Base-by-base conservation (phyloP, 75 land plant species). In the Pinus albicaulis region DNA sequence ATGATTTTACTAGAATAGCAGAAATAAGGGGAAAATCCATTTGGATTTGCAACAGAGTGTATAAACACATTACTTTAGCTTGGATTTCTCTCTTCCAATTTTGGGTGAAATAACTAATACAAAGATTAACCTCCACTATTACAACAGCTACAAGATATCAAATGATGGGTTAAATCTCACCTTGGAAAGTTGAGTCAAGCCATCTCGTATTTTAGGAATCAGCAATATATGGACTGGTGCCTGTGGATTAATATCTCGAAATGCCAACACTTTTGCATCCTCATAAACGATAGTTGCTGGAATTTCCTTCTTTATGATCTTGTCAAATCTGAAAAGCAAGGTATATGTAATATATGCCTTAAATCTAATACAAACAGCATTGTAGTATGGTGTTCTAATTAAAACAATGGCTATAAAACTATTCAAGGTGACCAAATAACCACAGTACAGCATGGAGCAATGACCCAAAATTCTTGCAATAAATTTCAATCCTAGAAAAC, bases 181-280 rank as follows among this genome's bases (percentile, higher is more conserved):
- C 95, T 94, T 94, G 28, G 90, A 86, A 61, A 96, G 95, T 82
- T 89, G 79, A 19, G 95, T 96, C 58, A 96, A 83, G 5, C 99
- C 98, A 87, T 96, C 99, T 62, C 93, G 81, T 28, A 77, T 61
- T 79, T 96, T 96, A 55, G 99, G 99, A 72, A 96, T 90, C 53
- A 96, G 78, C 60, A 96, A 57, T 77, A 96, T 83, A 75, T 96
- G 99, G 77, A 92, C 92, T 71, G 99, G 99, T 65, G 99, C 98
- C 75, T 96, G 98, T 34, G 99, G 99, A 57, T 78, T 87, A 70
- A 96, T 85, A 74, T 96, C 99, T 16, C 88, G 82, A 76, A 96
- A 96, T 62, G 99, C 99, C 76, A 96, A 73, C 58, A 90, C 99
- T 69, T 82, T 88, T 4, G 94, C 99, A 82, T 92, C 95, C 76